A percentile compares a stretch with the other conserved stretches of the same genome.
Conservation (phyloP, 441 rosid species). For the Populus hybrid region DNA sequence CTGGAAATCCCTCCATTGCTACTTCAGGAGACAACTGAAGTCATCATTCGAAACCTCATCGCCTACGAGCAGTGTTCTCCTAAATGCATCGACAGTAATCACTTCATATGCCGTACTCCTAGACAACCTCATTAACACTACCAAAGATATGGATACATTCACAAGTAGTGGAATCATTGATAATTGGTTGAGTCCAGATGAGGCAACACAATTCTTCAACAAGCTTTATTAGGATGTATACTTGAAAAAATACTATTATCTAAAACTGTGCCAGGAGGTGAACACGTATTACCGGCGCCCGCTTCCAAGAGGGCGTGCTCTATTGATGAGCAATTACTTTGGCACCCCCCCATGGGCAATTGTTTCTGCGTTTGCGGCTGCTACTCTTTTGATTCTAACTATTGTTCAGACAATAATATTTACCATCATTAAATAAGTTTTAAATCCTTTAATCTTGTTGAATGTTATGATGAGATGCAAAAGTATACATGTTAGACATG, state of each 20-base stretch:
- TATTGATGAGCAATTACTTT: conserved; percentile 18
- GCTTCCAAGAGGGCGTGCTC: conserved; percentile 27
- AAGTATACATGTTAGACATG: no score
- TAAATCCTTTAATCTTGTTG: no score
- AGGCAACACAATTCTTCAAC: conserved; percentile 28
- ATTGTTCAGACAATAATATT: background rate
- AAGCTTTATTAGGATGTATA: conserved; percentile 27
- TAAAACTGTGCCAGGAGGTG: conserved; percentile 5
- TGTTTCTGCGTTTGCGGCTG: conserved; percentile 18
- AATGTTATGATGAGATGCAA: no score
- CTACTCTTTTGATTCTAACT: conserved; percentile 11
- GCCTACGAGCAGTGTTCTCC: conserved; percentile 32
- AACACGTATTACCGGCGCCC: conserved; percentile 3
- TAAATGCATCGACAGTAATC: background rate
- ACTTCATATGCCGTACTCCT: conserved; percentile 32
- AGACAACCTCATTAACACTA: conserved; percentile 28
- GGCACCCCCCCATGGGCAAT: conserved; percentile 30
- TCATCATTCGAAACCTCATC: conserved; percentile 32
- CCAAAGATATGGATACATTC: conserved; percentile 25
- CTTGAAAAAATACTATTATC: conserved; percentile 18
- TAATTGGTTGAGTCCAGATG: conserved; percentile 26
- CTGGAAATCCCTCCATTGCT: conserved; percentile 28
- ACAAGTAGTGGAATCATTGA: conserved; percentile 7
- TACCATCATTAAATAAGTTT: background rate
- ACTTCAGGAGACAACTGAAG: conserved; percentile 31